Base-by-base conservation (phyloP, 306 rosid species). In the Trifolium subterraneum region DNA sequence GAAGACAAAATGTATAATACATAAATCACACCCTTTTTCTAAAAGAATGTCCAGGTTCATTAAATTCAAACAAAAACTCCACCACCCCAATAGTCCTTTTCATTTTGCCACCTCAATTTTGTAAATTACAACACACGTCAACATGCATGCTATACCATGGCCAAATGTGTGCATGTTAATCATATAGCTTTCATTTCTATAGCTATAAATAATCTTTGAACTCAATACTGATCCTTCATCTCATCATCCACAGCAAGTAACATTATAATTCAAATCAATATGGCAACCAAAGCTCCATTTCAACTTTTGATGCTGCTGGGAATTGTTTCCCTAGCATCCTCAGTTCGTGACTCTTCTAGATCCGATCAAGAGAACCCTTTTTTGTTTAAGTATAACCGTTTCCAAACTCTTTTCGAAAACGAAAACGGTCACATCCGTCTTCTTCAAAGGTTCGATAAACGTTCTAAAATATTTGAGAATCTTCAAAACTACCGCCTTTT, bases 391-490 rank as follows among this genome's bases (percentile, higher is more conserved):
- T 72, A 79, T 6, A 25, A 39, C 1, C 59, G 4, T 1, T 75
- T 75, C 23, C 35, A 33, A 2, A 83, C 76, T 5, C 15, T 8
- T 13, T 74, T 25, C 9, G 10, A 51, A 8, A 83, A 63, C 31
- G 10, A 71, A 7, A 7, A 74, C 10, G 83, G 83, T 12, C 13
- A n/a, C 23, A 58, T 83, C 10, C 75, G 78, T 42, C 48, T 55
- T 4, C 68, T 78, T 0, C 68, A 56, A 11, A 25, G 51, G 8
- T 78, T 83, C 4, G 72, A 82, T 0, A 1, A 64, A 29, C 15
- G 52, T 5, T 68, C 47, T 20, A 19, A 16, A 0, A 4, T 25
- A 6, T 66, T 78, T 4, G 4, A 68, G 13, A 61, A 33, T 5
- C 81, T 83, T 50, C 22, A 23, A 56, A 19, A 79, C 56, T 74